phyloP scores from a whole-genome alignment of 169 alveolate genomes.

The Eimeria zaria region DNA sequence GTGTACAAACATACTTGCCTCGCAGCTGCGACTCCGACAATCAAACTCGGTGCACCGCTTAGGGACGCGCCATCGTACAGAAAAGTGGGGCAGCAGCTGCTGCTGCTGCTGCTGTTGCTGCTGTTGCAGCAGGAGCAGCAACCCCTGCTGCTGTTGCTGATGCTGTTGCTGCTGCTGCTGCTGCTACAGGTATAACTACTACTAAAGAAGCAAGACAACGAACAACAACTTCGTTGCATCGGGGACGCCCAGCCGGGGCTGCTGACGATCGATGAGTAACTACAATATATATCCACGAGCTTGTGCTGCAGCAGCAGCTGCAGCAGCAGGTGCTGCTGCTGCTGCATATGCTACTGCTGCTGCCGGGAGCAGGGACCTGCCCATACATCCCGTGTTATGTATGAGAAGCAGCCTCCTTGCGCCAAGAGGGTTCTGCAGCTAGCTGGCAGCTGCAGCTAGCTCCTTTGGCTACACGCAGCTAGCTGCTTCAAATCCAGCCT shows the following conservation, averaged over 20 bases:
- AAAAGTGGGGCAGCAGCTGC: neutral
- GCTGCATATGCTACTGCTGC: neutral
- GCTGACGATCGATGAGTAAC: slow-evolving; percentile 1
- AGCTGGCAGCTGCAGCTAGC: neutral
- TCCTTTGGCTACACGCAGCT: slow-evolving; percentile 2
- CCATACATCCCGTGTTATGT: too few relatives aligned
- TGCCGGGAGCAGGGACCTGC: neutral
- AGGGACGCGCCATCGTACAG: neutral
- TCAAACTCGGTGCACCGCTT: neutral
- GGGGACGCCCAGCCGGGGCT: neutral
- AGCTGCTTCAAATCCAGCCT: neutral
- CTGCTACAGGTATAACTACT: neutral
- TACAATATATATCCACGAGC: neutral
- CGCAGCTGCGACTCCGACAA: slow-evolving; percentile 7
- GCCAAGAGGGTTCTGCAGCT: neutral
- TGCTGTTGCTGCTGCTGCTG: slow-evolving; percentile 4
- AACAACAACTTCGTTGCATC: slow-evolving; percentile 9
- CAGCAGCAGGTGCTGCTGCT: neutral
- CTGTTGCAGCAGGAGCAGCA: slow-evolving; percentile 1
- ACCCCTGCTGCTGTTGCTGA: neutral
- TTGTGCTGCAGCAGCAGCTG: slow-evolving; percentile 11
- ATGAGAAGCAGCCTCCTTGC: too few relatives aligned
- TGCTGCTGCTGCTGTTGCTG: too few relatives aligned
- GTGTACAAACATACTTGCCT: neutral
- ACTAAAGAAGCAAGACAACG: slow-evolving; percentile 9